Base-by-base conservation (phyloP, 208 protist genomes). In the Leishmania gerbilli region DNA sequence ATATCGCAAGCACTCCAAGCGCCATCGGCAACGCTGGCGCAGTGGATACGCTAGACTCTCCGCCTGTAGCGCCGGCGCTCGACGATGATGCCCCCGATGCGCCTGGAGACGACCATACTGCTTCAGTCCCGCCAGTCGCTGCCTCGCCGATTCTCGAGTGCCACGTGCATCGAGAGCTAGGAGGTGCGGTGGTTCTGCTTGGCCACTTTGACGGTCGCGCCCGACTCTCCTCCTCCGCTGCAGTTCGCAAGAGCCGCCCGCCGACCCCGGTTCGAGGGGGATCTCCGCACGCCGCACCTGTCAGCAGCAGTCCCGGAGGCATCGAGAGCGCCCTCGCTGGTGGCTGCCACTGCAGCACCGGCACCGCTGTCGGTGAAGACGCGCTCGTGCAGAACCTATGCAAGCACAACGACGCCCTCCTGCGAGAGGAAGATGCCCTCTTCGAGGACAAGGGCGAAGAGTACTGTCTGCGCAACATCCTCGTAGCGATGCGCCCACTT, bases 91-190 rank as follows among this genome's bases (percentile, higher is more conserved):
- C 77, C 47, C 71, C 75, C 71, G 40, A 65, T 49, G 13, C 74
- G 8, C 4, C 56, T 64, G 55, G 31, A 40, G 21, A 37, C 55
- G 19, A 7, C 4, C 19, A 37, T 19, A 9, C 53, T 9, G 56
- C 27, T 21, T 45, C 56, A 8, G 37, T 9, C 9, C 37, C 9
- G 31, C 37, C 37, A 21, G 37, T 64, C 74, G 53, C 74, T 11
- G 31, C 19, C 37, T 31, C 40, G 19, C 37, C 74, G 21, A 71
- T 67, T 82, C 74, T 92, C 9, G 87, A 90, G 72, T 86, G 83
- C 40, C 82, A 93, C 72, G 81, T 91, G 40, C 86, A 87, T 1
- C 83, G 74, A 0, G 92, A 94, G 77, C 78, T 93, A 40, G 89
- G 88, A 49, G 84, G 85, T 21, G 74, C 88, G 24, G 79, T 94